phyloP scores from a whole-genome alignment of 257 asterid species.

The Asclepias syriaca region DNA sequence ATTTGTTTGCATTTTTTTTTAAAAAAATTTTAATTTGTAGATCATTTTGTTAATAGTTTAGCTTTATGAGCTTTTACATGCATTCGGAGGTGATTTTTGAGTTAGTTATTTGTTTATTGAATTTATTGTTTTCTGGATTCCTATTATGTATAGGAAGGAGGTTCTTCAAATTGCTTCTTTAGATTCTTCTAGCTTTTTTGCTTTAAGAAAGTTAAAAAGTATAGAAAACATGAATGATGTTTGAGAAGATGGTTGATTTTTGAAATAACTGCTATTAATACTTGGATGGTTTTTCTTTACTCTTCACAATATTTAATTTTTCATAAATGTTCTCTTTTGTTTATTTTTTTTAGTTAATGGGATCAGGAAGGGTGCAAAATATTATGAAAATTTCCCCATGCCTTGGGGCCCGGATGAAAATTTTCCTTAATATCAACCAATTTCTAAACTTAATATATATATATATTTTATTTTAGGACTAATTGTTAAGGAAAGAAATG shows the following conservation, averaged over 20 bases:
- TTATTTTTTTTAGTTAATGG: too few species aligned
- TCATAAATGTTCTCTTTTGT: too few species aligned
- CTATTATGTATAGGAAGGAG: not conserved
- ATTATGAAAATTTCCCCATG: too few species aligned
- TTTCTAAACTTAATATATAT: not conserved
- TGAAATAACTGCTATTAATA: too few species aligned
- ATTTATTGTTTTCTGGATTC: not conserved
- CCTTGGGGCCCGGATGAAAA: too few species aligned
- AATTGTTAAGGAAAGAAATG: not conserved
- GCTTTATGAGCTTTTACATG: not conserved
- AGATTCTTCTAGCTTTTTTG: too few species aligned
- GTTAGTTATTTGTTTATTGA: not conserved
- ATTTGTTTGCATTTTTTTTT: not conserved
- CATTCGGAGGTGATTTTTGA: not conserved
- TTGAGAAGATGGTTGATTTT: too few species aligned
- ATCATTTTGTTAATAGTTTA: not conserved
- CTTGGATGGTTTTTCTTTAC: too few species aligned
- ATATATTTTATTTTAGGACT: not conserved
- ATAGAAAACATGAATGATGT: too few species aligned
- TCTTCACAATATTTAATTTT: too few species aligned
- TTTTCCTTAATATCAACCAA: not conserved
- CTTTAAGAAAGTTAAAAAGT: too few species aligned
- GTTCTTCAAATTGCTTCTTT: not conserved
- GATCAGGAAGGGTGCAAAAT: too few species aligned
- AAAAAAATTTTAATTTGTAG: not conserved